Evolutionary conservation across 2,329 filamentous ascomycete species (phyloP).

Genomic region (Trichoderma citrinoviride): DNA sequence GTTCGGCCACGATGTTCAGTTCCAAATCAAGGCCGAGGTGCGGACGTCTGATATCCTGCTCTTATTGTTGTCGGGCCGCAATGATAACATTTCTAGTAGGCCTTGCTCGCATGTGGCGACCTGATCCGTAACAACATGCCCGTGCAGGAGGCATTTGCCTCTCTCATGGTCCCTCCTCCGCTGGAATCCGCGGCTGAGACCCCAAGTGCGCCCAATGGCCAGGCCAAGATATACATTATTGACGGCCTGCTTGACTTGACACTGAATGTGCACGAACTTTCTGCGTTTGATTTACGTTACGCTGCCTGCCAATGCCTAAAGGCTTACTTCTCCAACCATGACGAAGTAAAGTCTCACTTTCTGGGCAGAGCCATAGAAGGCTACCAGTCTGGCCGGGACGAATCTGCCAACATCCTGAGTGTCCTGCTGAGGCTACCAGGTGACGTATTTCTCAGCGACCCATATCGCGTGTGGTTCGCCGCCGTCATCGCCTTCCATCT

Average conservation of each 20-base stretch:
- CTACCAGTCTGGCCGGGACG: constrained; percentile 71
- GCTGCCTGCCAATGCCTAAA: constrained; percentile 89
- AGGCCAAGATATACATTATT: constrained; percentile 77
- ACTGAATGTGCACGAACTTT: constrained; percentile 62
- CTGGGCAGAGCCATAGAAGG: constrained; percentile 85
- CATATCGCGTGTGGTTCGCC: constrained; percentile 88
- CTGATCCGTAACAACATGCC: constrained; percentile 76
- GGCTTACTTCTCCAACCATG: constrained; percentile 83
- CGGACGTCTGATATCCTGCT: constrained; percentile 26
- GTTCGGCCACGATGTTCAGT: constrained; percentile 69
- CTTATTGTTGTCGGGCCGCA: constrained; percentile 3
- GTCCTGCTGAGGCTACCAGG: constrained; percentile 70
- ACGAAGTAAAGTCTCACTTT: constrained; percentile 81
- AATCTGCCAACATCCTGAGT: constrained; percentile 83
- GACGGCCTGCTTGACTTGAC: constrained; percentile 85
- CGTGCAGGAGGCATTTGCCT: constrained; percentile 86
- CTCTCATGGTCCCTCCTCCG: constrained; percentile 71
- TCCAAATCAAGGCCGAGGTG: constrained; percentile 79
- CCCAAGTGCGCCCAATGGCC: constrained; percentile 49
- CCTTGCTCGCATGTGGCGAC: constrained; percentile 80
- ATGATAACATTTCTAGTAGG: constrained; percentile 45
- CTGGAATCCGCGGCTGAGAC: constrained; percentile 33
- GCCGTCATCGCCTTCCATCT: constrained; percentile 83
- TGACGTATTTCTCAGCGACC: constrained; percentile 64
- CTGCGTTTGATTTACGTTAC: constrained; percentile 75